Percentiles rank a stretch among this genome's conserved stretches.
These are phyloP conservation scores for Anisodus acutangulus DNA, from an alignment of 257 asterid genomes.

Conservation along the genomic window DNA sequence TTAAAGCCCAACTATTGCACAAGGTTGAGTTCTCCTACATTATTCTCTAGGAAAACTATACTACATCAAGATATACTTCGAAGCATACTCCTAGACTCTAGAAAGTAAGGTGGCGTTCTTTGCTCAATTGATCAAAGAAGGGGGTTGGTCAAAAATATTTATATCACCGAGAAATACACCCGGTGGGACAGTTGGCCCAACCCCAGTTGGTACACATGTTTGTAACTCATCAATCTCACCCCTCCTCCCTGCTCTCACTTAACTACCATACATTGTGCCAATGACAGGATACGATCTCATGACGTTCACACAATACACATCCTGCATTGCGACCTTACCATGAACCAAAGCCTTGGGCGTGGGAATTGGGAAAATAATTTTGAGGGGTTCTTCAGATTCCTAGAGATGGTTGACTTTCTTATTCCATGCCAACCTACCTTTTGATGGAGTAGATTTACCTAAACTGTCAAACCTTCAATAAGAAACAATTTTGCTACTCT, in stretches of 20 bases:
- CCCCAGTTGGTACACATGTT: not conserved
- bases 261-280: not conserved
- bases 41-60: constrained; percentile 8
- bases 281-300: not conserved
- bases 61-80: not conserved
- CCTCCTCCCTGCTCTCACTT: not conserved
- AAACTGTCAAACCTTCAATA: not conserved
- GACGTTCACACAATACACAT: not conserved
- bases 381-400: not conserved
- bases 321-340: not conserved
- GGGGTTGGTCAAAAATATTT: not conserved
- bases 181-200: not conserved
- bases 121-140: not conserved
- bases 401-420: not conserved
- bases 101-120: not conserved
- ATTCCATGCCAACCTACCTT: constrained; percentile 12
- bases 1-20: not conserved
- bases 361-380: not conserved
- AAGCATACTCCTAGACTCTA: not conserved
- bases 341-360: not conserved
- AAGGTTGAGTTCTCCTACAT: not conserved
- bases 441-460: constrained; percentile 14
- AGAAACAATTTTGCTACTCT: not conserved
- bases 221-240: not conserved
- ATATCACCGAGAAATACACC: not conserved